Percentiles rank a stretch among this genome's conserved stretches.
Evolutionary conservation across 495 filamentous ascomycete species (phyloP).

Genomic region (Opeltia flavorubescens): DNA sequence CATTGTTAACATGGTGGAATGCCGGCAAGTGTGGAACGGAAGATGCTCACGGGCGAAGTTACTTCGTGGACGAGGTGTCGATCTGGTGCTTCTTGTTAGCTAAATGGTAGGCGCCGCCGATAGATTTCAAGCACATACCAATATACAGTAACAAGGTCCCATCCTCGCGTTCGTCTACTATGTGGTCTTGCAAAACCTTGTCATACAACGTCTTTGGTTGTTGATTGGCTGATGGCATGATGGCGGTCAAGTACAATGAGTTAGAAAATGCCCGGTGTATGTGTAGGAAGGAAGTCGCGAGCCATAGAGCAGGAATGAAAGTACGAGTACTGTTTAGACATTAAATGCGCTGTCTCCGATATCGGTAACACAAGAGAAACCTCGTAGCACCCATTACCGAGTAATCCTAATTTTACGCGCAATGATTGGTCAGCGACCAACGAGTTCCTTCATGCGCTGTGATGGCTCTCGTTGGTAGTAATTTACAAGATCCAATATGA

Average conservation of each 20-base stretch:
- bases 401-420: too few relatives aligned
- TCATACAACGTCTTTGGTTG: slow-evolving; percentile 87
- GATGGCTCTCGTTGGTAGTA: too few relatives aligned
- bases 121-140: slow-evolving; percentile 33
- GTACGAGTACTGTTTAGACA: too few relatives aligned
- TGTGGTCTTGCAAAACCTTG: slow-evolving; percentile 88
- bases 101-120: slow-evolving; percentile 8
- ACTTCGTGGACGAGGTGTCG: slow-evolving; percentile 96
- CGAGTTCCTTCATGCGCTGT: too few relatives aligned
- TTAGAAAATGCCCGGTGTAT: neutral
- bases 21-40: neutral
- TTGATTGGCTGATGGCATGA: slow-evolving; percentile 68
- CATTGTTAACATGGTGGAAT: slow-evolving; percentile 14
- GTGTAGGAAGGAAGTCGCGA: neutral
- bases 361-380: too few relatives aligned
- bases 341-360: too few relatives aligned
- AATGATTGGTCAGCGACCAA: too few relatives aligned
- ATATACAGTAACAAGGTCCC: slow-evolving; percentile 90
- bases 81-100: slow-evolving; percentile 32
- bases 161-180: slow-evolving; percentile 86
- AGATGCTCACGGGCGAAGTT: slow-evolving; percentile 62
- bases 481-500: too few relatives aligned
- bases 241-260: slow-evolving; percentile 12
- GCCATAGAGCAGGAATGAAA: too few relatives aligned
- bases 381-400: too few relatives aligned